Evolutionary conservation across 148 eudicot genomes (phyloP), one percentile per base, ranked within the genome.

Genomic region (Limonium bicolor): DNA sequence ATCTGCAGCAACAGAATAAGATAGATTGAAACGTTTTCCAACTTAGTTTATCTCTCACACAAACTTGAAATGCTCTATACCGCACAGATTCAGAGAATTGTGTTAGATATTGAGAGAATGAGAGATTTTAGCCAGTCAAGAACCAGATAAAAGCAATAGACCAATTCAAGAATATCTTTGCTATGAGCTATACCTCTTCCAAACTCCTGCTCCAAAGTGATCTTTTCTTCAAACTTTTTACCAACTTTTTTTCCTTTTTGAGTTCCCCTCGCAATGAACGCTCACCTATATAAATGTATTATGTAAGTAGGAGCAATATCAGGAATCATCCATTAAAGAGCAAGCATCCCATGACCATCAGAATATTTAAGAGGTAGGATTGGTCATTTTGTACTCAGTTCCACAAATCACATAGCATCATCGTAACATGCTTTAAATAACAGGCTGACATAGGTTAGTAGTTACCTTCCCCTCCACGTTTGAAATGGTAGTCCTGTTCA

Each of bases 171-270:
- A 5, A 29, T 5, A 16, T 16, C 4, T 15, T 15, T 27, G 19
- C 17, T 27, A 20, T 31, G 35, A 27, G 0, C 11, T 22, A 31
- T 59, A 68, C 73, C 73, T 68, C 73, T 54, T 68, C 73, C 62
- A 63, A 54, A 58, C 68, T 59, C 41, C 68, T 63, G 43, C 65
- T 63, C 73, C 73, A 68, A 26, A 68, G 69, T 46, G 73, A 68
- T 47, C 57, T 63, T 34, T 68, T 68, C 54, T 68, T 68, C 30
- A 68, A 52, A 36, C 50, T 68, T 55, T 24, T 49, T 16, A 68
- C 69, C 6, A 68, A 14, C 33, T 68, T 68, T 55, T 55, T 63
- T 56, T 68, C 68, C 44, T 55, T 63, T 46, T 55, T 68, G 13
- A 68, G 56, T 30, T 63, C 73, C 58, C 60, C 56, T 27, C 52